Base-by-base conservation (phyloP, 2,329 filamentous ascomycete genomes). In the Xylaria sp. region DNA sequence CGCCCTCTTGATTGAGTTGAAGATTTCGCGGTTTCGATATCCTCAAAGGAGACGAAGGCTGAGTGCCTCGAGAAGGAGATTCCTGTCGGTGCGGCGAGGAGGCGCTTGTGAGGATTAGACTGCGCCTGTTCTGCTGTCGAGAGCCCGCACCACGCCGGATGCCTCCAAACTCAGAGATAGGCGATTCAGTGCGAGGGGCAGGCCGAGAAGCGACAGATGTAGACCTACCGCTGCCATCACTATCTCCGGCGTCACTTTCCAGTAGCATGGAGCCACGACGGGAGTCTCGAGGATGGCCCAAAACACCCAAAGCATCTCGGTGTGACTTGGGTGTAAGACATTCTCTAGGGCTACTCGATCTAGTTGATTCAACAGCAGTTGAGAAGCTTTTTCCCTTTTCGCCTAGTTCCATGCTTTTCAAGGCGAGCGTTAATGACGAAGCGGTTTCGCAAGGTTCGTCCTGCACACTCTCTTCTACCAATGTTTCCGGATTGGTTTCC, bases 251-350 rank as follows among this genome's bases (percentile, higher is more conserved):
- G 75, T 99, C 95, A 66, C 92, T 94, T 70, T 97, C 94, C 33
- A 92, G 84, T 51, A 93, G 84, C 66, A 95, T 83, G 0, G 93
- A 94, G 3, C 89, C 89, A 28, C 93, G 87, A 57, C 94, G 91
- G 57, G 88, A 90, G 57, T 91, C 77, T 25, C 81, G 84, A 54
- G 84, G 79, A 57, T 86, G 86, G 7, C 84, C 82, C 4, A 89
- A 78, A 66, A 80, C 85, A 65, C 84, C 86, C 53, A 82, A 72
- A 8, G 82, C 79, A 28, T 86, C 87, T 47, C 86, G 88, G 71
- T 94, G 89, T 0, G 94, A 98, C 66, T 92, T 89, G 11, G 95
- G 95, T 3, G 95, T 99, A 11, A 92, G 91, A 64, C 92, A 95
- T 76, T 96, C 94, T 75, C 89, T 89, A 0, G 95, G 95, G 74